Percentiles rank a stretch among this genome's conserved stretches.
These are phyloP conservation scores for Macrolepiota dolichaula DNA, from an alignment of 768 basidiomycete genomes.

Conservation along the genomic window DNA sequence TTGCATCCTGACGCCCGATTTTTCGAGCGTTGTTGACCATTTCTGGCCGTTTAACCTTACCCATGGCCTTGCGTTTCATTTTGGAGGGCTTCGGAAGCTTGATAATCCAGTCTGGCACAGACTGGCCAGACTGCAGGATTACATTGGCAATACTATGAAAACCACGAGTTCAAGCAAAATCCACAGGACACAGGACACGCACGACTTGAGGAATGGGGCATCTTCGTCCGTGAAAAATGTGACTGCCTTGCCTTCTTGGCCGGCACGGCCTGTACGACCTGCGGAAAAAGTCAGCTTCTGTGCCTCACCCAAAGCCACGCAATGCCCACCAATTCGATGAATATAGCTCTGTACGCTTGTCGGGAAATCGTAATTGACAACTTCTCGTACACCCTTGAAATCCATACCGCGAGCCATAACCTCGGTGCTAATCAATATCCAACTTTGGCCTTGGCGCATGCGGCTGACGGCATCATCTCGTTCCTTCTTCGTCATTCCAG, in stretches of 20 bases:
- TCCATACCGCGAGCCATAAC: constrained; percentile 99
- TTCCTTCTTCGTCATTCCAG: constrained; percentile 83
- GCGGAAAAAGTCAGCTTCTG: not conserved
- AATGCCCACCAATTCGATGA: constrained; percentile 76
- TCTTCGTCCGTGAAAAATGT: constrained; percentile 97
- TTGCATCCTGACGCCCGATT: constrained; percentile 65
- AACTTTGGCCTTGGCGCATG: constrained; percentile 88
- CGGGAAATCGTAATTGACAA: constrained; percentile 97
- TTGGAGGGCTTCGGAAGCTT: constrained; percentile 92
- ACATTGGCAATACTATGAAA: constrained; percentile 85
- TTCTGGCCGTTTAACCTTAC: constrained; percentile 78
- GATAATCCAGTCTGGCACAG: constrained; percentile 93
- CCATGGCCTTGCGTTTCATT: constrained; percentile 81
- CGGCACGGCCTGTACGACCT: constrained; percentile 95
- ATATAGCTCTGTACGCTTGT: constrained; percentile 94
- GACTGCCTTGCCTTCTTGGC: constrained; percentile 86
- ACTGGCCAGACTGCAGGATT: constrained; percentile 87
- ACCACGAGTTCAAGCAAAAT: constrained; percentile 4
- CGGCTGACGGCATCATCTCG: constrained; percentile 80
- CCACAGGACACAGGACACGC: constrained; percentile 10
- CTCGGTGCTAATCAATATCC: constrained; percentile 96
- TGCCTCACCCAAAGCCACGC: not conserved
- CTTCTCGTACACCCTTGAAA: constrained; percentile 90
- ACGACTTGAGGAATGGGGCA: constrained; percentile 88
- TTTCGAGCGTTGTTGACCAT: constrained; percentile 66